phyloP scores from a whole-genome alignment of 2,329 filamentous ascomycete genomes.

The Thelonectria discophora region DNA sequence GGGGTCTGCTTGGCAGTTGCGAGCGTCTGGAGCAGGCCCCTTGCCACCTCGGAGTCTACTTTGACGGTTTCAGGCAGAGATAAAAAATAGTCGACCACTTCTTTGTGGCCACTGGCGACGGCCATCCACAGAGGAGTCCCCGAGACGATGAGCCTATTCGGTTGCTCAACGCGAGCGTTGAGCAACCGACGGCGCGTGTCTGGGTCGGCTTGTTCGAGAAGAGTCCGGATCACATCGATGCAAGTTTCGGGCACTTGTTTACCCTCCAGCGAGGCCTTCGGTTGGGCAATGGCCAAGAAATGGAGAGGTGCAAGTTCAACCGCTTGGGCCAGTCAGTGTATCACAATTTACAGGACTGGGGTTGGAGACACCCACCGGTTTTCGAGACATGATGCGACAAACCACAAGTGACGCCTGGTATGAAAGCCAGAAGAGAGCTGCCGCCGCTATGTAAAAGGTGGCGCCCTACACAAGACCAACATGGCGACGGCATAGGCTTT shows the following conservation, averaged over 20 bases:
- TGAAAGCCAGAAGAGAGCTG: neutral
- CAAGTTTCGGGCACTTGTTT: neutral
- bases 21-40: too few species aligned
- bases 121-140: neutral
- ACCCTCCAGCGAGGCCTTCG: neutral
- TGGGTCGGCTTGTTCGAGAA: neutral
- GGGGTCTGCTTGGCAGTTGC: too few species aligned
- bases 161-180: neutral
- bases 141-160: too few species aligned
- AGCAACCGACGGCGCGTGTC: neutral
- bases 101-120: neutral
- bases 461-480: neutral
- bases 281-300: neutral
- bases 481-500: too few species aligned
- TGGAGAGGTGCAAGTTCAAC: neutral
- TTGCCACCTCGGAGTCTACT: too few species aligned
- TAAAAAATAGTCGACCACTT: neutral
- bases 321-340: neutral
- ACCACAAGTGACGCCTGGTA: neutral
- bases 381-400: too few species aligned
- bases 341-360: too few species aligned
- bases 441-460: neutral
- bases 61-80: neutral
- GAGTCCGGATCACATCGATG: neutral
- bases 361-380: too few species aligned